Evolutionary conservation across 257 asterid species (phyloP).

Genomic region (Solanum appendiculatum): DNA sequence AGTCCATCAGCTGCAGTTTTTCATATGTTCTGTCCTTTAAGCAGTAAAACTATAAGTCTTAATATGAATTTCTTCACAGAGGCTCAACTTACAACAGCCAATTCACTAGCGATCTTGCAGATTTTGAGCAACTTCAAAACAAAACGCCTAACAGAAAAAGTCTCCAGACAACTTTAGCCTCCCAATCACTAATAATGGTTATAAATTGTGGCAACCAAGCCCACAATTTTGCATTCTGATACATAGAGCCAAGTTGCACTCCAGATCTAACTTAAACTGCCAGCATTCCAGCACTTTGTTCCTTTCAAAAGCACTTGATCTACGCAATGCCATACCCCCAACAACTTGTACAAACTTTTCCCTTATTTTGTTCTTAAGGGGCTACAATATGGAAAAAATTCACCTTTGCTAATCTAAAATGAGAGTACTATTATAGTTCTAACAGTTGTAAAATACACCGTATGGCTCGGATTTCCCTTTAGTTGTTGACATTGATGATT

Average conservation of each 20-base stretch:
- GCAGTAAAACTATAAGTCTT: not conserved
- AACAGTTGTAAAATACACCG: not conserved
- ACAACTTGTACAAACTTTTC: not conserved
- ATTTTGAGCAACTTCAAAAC: not conserved
- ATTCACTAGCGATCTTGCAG: not conserved
- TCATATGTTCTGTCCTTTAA: not conserved
- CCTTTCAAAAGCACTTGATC: not conserved
- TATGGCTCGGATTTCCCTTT: not conserved
- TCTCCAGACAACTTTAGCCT: not conserved
- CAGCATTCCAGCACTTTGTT: not conserved
- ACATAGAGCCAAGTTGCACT: not conserved
- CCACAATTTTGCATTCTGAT: not conserved
- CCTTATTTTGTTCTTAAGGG: not conserved
- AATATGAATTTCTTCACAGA: not conserved
- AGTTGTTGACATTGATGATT: not conserved
- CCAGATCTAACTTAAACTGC: not conserved
- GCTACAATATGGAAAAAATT: not conserved
- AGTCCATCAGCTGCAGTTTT: not conserved
- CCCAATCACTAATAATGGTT: not conserved
- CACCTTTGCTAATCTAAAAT: not conserved
- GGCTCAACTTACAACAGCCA: not conserved
- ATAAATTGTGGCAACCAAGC: not conserved
- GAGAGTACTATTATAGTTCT: not conserved
- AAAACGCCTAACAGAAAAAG: not conserved
- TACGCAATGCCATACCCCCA: not conserved